phyloP scores from a whole-genome alignment of 2,329 filamentous ascomycete species.

The Pyrenophora teres region DNA sequence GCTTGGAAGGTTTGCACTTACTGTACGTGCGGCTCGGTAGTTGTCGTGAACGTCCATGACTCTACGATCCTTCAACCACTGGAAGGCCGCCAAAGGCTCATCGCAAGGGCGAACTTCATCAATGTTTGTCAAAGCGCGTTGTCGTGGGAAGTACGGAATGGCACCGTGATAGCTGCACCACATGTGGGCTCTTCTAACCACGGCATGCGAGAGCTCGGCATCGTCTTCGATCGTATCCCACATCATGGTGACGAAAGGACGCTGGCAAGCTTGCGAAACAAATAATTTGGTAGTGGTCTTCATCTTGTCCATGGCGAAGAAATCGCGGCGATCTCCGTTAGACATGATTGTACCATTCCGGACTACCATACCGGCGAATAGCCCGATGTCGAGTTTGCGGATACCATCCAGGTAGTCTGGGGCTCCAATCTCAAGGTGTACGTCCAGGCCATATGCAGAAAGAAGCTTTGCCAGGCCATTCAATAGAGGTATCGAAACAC shows the following conservation, averaged over 20 bases:
- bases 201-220: constrained; percentile 42
- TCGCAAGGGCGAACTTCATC: constrained; percentile 29
- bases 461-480: constrained; percentile 39
- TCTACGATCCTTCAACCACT: constrained; percentile 45
- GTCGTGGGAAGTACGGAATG: constrained; percentile 34
- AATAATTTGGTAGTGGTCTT: constrained; percentile 45
- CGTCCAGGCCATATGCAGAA: constrained; percentile 38
- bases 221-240: constrained; percentile 47
- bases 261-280: constrained; percentile 44
- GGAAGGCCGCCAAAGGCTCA: constrained; percentile 45
- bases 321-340: constrained; percentile 45
- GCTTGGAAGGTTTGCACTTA: constrained; percentile 17
- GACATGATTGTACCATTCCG: constrained; percentile 44
- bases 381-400: constrained; percentile 29
- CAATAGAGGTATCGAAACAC: constrained; percentile 34
- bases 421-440: constrained; percentile 41
- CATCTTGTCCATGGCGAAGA: constrained; percentile 48
- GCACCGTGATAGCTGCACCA: constrained; percentile 48
- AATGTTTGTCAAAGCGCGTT: constrained; percentile 32
- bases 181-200: constrained; percentile 42
- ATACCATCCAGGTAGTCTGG: constrained; percentile 40
- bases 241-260: constrained; percentile 46
- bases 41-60: constrained; percentile 46
- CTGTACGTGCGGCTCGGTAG: constrained; percentile 36
- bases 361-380: constrained; percentile 40